phyloP scores from a whole-genome alignment of 2,329 filamentous ascomycete genomes.

The Penicillium sp. region DNA sequence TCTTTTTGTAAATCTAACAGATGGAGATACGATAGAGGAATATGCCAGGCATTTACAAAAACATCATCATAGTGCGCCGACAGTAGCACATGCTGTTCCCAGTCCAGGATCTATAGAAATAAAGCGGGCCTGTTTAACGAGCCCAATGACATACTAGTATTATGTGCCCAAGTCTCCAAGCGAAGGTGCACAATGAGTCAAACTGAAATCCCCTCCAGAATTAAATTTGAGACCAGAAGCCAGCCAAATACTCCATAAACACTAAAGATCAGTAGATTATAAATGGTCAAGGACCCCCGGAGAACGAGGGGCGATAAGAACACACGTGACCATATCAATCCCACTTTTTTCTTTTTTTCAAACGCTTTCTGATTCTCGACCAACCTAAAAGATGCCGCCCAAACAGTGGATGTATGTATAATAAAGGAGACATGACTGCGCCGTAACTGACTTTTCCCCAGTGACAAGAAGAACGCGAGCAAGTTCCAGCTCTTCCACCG shows the following conservation, averaged over 20 bases:
- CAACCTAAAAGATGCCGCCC: conserved; percentile 65
- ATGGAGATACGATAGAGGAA: too few relatives aligned
- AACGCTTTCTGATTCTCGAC: conserved; percentile 7
- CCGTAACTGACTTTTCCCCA: conserved; percentile 39
- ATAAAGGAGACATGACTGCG: not conserved
- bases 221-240: not conserved
- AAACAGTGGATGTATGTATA: conserved; percentile 71
- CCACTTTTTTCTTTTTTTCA: conserved; percentile 30
- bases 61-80: too few relatives aligned
- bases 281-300: conserved; percentile 23
- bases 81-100: too few relatives aligned
- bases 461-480: conserved; percentile 87
- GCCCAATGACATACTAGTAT: conserved; percentile 4
- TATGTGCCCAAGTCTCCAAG: conserved; percentile 11
- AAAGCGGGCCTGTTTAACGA: conserved; percentile 4
- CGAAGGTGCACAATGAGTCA: conserved; percentile 8
- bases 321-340: conserved; percentile 34
- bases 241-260: not conserved
- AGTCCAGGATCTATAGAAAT: not conserved
- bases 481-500: conserved; percentile 95
- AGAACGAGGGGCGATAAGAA: conserved; percentile 31
- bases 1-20: too few relatives aligned
- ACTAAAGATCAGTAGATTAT: not conserved
- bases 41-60: too few relatives aligned
- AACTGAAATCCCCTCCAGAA: not conserved